Conservation (phyloP, 139 green algal species). For the Asterochloris erici region DNA sequence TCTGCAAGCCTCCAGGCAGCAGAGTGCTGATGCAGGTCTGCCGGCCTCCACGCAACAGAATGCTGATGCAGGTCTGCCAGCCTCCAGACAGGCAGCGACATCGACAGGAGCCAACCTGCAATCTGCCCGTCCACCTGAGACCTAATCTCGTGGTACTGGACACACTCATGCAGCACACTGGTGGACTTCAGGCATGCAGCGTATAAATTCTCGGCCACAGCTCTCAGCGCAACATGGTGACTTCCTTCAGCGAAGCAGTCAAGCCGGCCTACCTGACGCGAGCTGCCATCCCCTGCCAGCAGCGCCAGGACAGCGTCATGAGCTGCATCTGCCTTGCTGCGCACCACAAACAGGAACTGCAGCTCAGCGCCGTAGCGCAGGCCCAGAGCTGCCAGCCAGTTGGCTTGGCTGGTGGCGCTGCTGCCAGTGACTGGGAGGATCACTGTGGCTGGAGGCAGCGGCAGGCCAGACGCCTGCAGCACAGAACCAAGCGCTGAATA, state of each 20-base stretch:
- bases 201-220: too few relatives aligned
- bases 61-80: too few relatives aligned
- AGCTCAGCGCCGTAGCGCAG: constrained; percentile 58
- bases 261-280: background rate
- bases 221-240: background rate
- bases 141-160: too few relatives aligned
- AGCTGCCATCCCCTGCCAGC: background rate
- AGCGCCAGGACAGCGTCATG: constrained; percentile 12
- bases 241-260: too few relatives aligned
- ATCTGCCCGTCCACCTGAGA: too few relatives aligned
- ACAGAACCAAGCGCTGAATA: background rate
- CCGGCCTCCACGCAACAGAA: too few relatives aligned
- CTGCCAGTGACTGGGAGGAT: constrained; percentile 70
- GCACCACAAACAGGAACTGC: constrained; percentile 77
- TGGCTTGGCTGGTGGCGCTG: constrained; percentile 48
- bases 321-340: constrained; percentile 47
- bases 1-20: too few relatives aligned
- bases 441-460: constrained; percentile 47
- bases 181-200: too few relatives aligned
- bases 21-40: too few relatives aligned
- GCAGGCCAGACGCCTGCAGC: background rate
- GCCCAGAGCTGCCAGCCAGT: constrained; percentile 60
- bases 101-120: too few relatives aligned
- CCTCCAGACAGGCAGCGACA: too few relatives aligned
- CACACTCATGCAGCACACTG: too few relatives aligned